Percentiles rank a stretch among this genome's conserved stretches.
phyloP scores from a whole-genome alignment of 2,329 filamentous ascomycete genomes.

The Nigrospora sphaerica region DNA sequence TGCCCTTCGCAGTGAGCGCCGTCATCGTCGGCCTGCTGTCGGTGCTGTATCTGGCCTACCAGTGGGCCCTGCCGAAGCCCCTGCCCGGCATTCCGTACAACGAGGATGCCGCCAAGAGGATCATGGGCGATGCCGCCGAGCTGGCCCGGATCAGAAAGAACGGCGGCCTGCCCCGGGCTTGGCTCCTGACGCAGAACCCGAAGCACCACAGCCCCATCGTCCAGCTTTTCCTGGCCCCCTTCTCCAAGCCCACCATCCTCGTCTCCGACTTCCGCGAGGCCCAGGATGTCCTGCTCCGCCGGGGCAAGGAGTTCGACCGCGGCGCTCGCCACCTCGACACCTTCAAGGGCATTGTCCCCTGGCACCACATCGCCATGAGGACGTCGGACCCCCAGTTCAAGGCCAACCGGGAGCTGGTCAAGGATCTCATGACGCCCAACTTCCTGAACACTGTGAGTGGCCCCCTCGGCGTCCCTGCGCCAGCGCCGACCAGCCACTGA shows the following conservation, averaged over 20 bases:
- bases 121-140: slow-evolving; percentile 6
- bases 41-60: slow-evolving; percentile 13
- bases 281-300: slow-evolving; percentile 22
- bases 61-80: slow-evolving; percentile 11
- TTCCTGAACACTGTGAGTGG: slow-evolving; percentile 18
- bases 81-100: slow-evolving; percentile 10
- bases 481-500: not conserved
- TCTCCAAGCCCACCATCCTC: slow-evolving; percentile 22
- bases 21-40: slow-evolving; percentile 2
- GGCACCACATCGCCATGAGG: slow-evolving; percentile 24
- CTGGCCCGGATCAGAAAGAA: slow-evolving; percentile 3
- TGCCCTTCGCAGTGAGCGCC: slow-evolving; percentile 4
- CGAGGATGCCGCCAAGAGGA: slow-evolving; percentile 1
- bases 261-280: slow-evolving; percentile 22
- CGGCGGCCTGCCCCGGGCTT: slow-evolving; percentile 5
- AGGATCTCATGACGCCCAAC: slow-evolving; percentile 27
- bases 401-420: slow-evolving; percentile 21
- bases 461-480: not conserved
- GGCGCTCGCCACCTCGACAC: slow-evolving; percentile 12
- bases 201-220: slow-evolving; percentile 14
- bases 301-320: slow-evolving; percentile 24
- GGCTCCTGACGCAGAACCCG: slow-evolving; percentile 6
- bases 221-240: slow-evolving; percentile 25
- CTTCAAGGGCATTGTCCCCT: slow-evolving; percentile 10
- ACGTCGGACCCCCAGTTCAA: slow-evolving; percentile 21